Evolutionary conservation across 108 stramenopile species (phyloP).

Genomic region (Pseudonitzschia multiseries): DNA sequence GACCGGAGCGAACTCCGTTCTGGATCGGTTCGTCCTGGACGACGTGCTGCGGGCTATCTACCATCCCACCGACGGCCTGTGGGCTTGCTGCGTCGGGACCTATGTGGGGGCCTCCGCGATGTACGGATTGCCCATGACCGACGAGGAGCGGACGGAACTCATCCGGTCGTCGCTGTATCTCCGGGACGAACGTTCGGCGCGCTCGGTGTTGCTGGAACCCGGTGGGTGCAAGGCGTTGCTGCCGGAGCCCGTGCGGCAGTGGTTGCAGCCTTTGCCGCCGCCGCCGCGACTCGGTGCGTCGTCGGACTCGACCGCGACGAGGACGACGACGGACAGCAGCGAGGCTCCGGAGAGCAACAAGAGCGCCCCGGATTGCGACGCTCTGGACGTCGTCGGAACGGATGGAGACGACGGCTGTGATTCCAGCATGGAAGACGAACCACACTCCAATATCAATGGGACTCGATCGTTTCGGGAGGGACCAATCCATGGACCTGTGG

Average conservation of each 20-base stretch:
- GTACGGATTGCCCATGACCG: constrained; percentile 41
- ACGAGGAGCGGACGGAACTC: constrained; percentile 32
- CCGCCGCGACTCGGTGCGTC: background rate
- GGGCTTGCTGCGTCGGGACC: constrained; percentile 22
- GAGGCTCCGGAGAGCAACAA: background rate
- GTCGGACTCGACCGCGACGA: background rate
- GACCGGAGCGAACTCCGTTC: background rate
- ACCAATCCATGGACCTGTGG: background rate
- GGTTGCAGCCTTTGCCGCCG: constrained; percentile 21
- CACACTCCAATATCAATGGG: background rate
- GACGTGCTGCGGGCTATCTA: constrained; percentile 43
- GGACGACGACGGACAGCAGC: background rate
- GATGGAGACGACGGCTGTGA: background rate
- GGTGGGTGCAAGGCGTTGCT: constrained; percentile 40
- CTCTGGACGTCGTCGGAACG: background rate
- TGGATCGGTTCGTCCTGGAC: constrained; percentile 50
- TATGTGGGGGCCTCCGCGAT: constrained; percentile 46
- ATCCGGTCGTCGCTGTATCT: constrained; percentile 31
- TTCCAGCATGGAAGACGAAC: background rate
- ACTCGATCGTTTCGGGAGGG: background rate
- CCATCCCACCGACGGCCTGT: constrained; percentile 36
- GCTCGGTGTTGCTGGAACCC: constrained; percentile 21
- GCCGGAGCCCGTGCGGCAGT: constrained; percentile 29
- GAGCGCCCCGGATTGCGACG: constrained; percentile 1
- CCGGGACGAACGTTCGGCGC: constrained; percentile 11